Evolutionary conservation across 768 basidiomycete species (phyloP).

Genomic region (Boletus barrowsii): DNA sequence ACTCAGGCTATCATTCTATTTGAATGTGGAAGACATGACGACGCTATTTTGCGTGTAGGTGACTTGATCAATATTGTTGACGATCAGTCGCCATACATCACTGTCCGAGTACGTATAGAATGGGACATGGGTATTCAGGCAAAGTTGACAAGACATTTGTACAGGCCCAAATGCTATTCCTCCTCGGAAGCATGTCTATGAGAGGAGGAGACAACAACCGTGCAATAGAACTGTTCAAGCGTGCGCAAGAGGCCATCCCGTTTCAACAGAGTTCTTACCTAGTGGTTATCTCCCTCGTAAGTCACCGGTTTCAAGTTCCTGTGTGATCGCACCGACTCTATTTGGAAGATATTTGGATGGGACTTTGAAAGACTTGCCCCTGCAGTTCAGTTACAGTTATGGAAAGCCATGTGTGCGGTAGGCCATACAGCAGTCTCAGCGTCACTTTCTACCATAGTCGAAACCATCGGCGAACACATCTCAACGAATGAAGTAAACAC

Average conservation of each 20-base stretch:
- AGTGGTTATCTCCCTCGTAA: neutral
- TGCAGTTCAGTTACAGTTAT: neutral
- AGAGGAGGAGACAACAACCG: neutral
- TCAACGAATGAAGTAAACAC: too few relatives aligned
- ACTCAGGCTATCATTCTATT: constrained; percentile 1
- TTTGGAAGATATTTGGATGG: constrained; percentile 12
- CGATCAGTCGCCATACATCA: too few relatives aligned
- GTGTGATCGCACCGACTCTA: neutral
- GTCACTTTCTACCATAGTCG: too few relatives aligned
- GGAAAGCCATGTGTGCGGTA: too few relatives aligned
- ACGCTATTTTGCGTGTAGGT: too few relatives aligned
- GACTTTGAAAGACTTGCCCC: constrained; percentile 6
- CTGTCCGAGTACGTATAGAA: too few relatives aligned
- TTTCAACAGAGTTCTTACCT: neutral
- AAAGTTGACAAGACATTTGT: neutral
- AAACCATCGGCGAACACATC: too few relatives aligned
- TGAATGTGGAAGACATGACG: neutral
- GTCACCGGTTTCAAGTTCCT: rapidly evolving
- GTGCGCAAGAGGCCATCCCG: neutral
- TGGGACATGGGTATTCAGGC: too few relatives aligned
- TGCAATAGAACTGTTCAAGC: neutral
- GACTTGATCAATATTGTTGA: too few relatives aligned
- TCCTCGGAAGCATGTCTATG: neutral
- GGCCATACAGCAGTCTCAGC: neutral
- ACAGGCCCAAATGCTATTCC: neutral